Conservation (phyloP, 106 monocot genomes). For the Apostasia shenzhenica region DNA sequence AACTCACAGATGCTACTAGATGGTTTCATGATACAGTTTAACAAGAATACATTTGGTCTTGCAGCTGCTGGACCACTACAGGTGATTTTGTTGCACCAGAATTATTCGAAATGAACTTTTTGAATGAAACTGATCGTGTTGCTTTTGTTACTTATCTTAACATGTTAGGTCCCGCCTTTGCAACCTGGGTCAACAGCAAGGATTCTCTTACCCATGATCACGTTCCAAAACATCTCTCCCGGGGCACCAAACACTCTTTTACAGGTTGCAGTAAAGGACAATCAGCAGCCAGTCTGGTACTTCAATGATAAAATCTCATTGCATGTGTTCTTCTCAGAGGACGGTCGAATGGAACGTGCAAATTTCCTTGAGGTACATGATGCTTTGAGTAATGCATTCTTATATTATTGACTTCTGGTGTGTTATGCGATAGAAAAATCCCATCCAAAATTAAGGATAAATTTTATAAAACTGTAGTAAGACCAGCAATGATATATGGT, state of each 20-base stretch:
- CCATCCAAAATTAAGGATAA: no score
- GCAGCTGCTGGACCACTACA: slow-evolving; percentile 75
- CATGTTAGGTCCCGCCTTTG: slow-evolving; percentile 54
- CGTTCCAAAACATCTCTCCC: slow-evolving; percentile 76
- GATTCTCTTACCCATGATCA: slow-evolving; percentile 78
- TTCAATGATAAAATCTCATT: slow-evolving; percentile 86
- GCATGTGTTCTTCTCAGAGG: slow-evolving; percentile 74
- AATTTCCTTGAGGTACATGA: slow-evolving; percentile 85
- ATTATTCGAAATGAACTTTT: neutral
- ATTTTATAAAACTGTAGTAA: no score
- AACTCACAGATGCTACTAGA: slow-evolving; percentile 53
- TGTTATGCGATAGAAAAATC: no score
- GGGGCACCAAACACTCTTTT: slow-evolving; percentile 71
- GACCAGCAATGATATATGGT: no score
- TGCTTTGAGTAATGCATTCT: no score
- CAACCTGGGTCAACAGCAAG: slow-evolving; percentile 66
- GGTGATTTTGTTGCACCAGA: slow-evolving; percentile 19
- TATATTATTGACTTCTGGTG: no score
- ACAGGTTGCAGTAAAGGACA: slow-evolving; percentile 99
- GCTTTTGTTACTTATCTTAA: neutral
- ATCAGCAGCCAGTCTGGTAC: slow-evolving; percentile 97
- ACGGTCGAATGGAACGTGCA: slow-evolving; percentile 87
- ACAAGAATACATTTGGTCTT: slow-evolving; percentile 96
- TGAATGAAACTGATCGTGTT: neutral
- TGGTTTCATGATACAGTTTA: slow-evolving; percentile 99